These are phyloP conservation scores for Apiotrichum porosum DNA, from an alignment of 1,284 basidiomycete species.

Conservation along the genomic window DNA sequence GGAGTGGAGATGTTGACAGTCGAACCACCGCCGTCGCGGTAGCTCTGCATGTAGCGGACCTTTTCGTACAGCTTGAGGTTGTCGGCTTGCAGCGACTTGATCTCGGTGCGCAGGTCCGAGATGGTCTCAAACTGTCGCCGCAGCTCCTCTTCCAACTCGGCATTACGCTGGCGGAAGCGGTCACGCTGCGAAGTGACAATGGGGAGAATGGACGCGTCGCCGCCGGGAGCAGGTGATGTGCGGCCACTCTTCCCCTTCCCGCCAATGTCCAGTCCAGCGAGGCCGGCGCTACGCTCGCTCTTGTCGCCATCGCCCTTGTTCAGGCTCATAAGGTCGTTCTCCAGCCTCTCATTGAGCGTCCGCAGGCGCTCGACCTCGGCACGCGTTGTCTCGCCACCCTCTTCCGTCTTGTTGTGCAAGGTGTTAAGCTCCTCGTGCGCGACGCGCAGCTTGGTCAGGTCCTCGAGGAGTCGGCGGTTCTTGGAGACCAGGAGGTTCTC, in stretches of 20 bases:
- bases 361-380: conserved; percentile 72
- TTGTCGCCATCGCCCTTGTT: conserved; percentile 49
- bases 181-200: conserved; percentile 97
- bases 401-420: conserved; percentile 58
- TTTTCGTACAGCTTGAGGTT: conserved; percentile 95
- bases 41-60: conserved; percentile 92
- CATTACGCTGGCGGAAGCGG: conserved; percentile 88
- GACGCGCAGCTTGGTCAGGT: conserved; percentile 83
- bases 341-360: conserved; percentile 77
- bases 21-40: conserved; percentile 60
- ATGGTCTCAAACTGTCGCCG: conserved; percentile 90
- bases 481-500: conserved; percentile 87
- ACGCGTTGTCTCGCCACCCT: conserved; percentile 58
- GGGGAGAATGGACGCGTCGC: conserved; percentile 82
- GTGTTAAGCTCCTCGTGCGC: conserved; percentile 72
- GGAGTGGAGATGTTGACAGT: conserved; percentile 8
- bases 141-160: conserved; percentile 95
- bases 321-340: conserved; percentile 80
- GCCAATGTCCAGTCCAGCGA: conserved; percentile 69
- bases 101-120: conserved; percentile 79
- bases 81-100: conserved; percentile 81
- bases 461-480: conserved; percentile 90
- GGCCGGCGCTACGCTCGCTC: conserved; percentile 39
- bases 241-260: conserved; percentile 40
- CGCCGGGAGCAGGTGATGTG: conserved; percentile 58